Conservation (phyloP, 2,329 filamentous ascomycete genomes). For the Sphaerostilbella broomeana region DNA sequence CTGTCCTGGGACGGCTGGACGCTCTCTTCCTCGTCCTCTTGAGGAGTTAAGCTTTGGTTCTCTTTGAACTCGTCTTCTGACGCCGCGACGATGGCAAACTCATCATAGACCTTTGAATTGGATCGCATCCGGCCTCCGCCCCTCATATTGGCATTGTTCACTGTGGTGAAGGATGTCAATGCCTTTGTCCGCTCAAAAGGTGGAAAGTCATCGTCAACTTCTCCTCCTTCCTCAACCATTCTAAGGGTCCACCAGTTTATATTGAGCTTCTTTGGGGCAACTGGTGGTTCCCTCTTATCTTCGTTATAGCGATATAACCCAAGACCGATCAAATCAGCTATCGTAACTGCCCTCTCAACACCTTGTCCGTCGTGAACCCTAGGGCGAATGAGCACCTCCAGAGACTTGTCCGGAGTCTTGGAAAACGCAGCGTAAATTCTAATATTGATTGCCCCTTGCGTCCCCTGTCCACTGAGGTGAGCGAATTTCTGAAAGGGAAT, state of each 20-base stretch:
- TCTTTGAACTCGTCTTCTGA: constrained; percentile 60
- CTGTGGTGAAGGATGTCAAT: constrained; percentile 72
- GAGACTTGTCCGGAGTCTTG: constrained; percentile 54
- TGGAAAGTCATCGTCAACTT: constrained; percentile 80
- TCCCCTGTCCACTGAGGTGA: constrained; percentile 68
- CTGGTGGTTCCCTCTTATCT: constrained; percentile 62
- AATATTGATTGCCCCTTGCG: constrained; percentile 67
- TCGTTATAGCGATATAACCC: constrained; percentile 72
- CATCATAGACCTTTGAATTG: constrained; percentile 72
- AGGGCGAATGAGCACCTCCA: constrained; percentile 65
- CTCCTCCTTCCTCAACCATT: constrained; percentile 78
- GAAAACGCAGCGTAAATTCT: constrained; percentile 73
- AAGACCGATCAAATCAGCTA: constrained; percentile 76
- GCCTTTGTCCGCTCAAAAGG: constrained; percentile 67
- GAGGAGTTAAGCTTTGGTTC: constrained; percentile 62
- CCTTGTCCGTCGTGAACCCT: constrained; percentile 62
- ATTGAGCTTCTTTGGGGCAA: constrained; percentile 61
- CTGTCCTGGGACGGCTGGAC: constrained; percentile 24
- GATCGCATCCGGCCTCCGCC: constrained; percentile 53
- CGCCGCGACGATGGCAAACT: constrained; percentile 73
- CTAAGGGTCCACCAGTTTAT: constrained; percentile 78
- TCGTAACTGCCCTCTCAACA: constrained; percentile 56
- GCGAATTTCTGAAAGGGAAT: constrained; percentile 74
- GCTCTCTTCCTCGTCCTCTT: constrained; percentile 46
- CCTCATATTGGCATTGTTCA: constrained; percentile 72